Evolutionary conservation across 176 grass and related monocot genomes (phyloP), one percentile per base, ranked within the genome.

Genomic region (Panicum miliaceum): DNA sequence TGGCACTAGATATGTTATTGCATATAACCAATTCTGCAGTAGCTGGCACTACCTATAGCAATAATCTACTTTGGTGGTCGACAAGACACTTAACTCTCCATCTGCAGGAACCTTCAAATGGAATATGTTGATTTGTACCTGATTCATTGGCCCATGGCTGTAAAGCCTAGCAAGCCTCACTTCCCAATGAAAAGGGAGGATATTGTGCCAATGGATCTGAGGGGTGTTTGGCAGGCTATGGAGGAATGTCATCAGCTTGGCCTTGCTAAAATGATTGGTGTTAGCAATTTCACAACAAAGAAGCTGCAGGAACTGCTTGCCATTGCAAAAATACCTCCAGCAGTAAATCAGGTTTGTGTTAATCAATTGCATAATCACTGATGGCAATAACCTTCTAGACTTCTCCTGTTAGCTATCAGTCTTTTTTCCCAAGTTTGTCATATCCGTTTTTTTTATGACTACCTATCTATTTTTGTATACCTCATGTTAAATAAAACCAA

Each of bases 61-160:
- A 20, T 76, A 16, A 29, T 65, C 26, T 53, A 38, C 7, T 25
- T 63, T 32, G 36, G 20, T 82, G 40, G 52, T 86, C 72, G 48
- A 27, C 7, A 36, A 14, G 25, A 38, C 56, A 63, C 41, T 29
- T 65, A 29, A 68, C 15, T 38, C 66, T 48, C n/a, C 35, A 35
- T 73, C 12, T 79, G 32, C 29, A 92, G 90, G 59, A 86, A 90
- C 19, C 85, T 94, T 69, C 73, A 88, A 82, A 52, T 92, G 78
- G 90, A 94, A 80, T 90, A 88, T 68, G 77, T 94, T 71, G 92
- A 94, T 85, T 26, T 94, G 64, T 92, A 94, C 80, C 78, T 94
- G 64, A 42, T 92, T 13, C 92, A 90, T 53, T 92, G 87, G 84
- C 90, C 90, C 5, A 84, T 90, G 75, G 78, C 77, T 8, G 13